Conservation (phyloP, 2,329 filamentous ascomycete genomes). For the Alternaria gaisen region DNA sequence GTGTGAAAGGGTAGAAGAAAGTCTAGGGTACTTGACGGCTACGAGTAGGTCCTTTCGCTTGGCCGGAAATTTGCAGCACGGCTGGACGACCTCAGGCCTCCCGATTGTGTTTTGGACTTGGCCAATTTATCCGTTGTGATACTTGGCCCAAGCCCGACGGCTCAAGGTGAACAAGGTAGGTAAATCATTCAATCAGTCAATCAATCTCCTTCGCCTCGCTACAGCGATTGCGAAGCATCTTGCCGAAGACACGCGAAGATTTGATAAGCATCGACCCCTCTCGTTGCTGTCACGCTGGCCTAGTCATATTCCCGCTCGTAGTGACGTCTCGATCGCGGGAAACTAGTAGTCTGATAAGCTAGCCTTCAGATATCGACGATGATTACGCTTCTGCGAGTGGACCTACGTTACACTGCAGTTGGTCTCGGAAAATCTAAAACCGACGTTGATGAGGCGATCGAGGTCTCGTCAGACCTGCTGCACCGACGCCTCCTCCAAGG, state of each 20-base stretch:
- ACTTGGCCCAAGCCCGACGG: neutral
- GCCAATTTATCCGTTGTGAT: conserved; percentile 5
- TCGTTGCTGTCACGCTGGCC: neutral
- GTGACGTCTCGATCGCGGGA: neutral
- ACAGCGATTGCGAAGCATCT: neutral
- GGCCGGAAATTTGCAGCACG: conserved; percentile 3
- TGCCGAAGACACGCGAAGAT: neutral
- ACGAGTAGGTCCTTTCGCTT: neutral
- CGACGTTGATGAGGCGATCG: conserved; percentile 7
- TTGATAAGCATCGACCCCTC: conserved; percentile 2
- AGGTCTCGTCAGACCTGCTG: conserved; percentile 1
- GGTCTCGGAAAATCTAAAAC: conserved; percentile 15
- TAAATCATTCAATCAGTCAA: neutral
- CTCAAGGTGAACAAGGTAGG: neutral
- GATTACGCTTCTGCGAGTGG: conserved; percentile 2
- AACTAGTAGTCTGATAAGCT: neutral
- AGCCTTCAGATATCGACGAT: conserved; percentile 1
- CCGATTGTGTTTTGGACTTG: neutral
- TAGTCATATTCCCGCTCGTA: neutral
- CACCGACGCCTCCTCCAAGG: conserved; percentile 8
- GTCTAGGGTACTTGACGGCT: neutral
- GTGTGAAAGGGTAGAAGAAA: neutral
- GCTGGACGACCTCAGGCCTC: neutral
- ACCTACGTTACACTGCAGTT: conserved; percentile 13
- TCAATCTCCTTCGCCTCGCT: neutral